Evolutionary conservation across 164 flowering plant species (phyloP).

Genomic region (Magnolia officinalis): DNA sequence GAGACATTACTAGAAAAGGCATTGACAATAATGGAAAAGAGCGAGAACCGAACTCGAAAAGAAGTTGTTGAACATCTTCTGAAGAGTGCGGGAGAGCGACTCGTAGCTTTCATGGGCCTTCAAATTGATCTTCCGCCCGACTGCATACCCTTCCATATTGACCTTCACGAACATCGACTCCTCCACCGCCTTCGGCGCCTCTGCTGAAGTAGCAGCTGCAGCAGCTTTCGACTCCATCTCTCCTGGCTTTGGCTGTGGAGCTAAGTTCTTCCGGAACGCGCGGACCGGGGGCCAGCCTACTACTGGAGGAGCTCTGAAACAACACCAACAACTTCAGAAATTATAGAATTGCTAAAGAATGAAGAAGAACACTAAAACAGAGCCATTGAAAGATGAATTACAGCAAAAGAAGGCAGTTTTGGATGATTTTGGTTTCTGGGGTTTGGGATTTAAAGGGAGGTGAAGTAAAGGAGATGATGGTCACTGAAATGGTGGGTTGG

Average conservation of each 20-base stretch:
- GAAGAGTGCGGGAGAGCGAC: conserved; percentile 17
- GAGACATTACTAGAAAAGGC: not conserved
- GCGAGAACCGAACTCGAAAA: conserved; percentile 9
- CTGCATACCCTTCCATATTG: conserved; percentile 13
- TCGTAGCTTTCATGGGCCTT: conserved; percentile 17
- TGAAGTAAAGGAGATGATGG: not conserved
- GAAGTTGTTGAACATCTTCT: conserved; percentile 17
- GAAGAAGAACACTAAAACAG: not conserved
- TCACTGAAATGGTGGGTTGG: not conserved
- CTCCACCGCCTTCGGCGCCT: not conserved
- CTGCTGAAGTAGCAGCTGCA: not conserved
- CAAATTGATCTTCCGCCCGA: conserved; percentile 14
- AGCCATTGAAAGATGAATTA: not conserved
- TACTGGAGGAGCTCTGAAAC: conserved; percentile 14
- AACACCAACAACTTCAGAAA: not conserved
- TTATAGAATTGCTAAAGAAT: not conserved
- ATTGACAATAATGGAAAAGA: not conserved
- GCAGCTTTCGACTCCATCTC: conserved; percentile 8
- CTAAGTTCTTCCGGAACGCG: conserved; percentile 10
- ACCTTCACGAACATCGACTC: conserved; percentile 12
- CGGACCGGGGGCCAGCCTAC: conserved; percentile 20
- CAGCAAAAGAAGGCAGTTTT: not conserved
- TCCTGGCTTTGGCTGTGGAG: not conserved
- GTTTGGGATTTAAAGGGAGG: not conserved
- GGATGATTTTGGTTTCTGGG: not conserved